Evolutionary conservation across 169 alveolate species (phyloP).

Genomic region (Perkinsus chesapeaki): DNA sequence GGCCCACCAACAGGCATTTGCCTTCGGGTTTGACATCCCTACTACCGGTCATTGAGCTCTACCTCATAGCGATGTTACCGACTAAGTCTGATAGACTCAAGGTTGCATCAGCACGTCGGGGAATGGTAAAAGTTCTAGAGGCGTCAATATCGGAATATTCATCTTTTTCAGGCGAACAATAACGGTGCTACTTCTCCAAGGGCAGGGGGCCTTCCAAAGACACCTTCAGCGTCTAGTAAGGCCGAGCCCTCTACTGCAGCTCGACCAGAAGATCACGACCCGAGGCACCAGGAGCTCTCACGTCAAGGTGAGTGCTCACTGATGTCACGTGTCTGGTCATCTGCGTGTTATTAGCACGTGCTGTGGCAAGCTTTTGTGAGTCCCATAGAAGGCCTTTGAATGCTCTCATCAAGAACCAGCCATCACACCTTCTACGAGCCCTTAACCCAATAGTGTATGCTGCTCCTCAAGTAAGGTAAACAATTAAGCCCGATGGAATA

Average conservation of each 20-base stretch:
- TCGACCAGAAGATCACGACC: not conserved
- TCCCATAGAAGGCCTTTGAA: conserved; percentile 48
- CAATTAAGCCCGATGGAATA: not conserved
- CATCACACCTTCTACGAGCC: conserved; percentile 60
- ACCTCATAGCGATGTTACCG: not conserved
- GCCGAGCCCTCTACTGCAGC: too few relatives aligned
- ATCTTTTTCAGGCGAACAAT: not conserved
- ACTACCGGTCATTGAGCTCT: not conserved
- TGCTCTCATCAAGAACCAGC: conserved; percentile 61
- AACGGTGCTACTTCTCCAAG: not conserved
- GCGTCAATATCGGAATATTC: too few relatives aligned
- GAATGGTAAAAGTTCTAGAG: not conserved
- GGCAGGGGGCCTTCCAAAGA: not conserved
- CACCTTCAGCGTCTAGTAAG: not conserved
- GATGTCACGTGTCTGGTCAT: not conserved
- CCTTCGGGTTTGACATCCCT: not conserved
- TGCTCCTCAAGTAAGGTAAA: not conserved
- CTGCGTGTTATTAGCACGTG: not conserved
- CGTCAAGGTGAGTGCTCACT: not conserved
- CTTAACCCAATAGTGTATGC: conserved; percentile 55
- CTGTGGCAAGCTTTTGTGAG: conserved; percentile 42
- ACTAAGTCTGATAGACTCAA: not conserved
- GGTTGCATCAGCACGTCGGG: not conserved
- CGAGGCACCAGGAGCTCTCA: not conserved
- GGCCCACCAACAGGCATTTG: not conserved